Evolutionary conservation across 495 filamentous ascomycete genomes (phyloP), one percentile per base, ranked within the genome.

Genomic region (Eremomyces bilateralis): DNA sequence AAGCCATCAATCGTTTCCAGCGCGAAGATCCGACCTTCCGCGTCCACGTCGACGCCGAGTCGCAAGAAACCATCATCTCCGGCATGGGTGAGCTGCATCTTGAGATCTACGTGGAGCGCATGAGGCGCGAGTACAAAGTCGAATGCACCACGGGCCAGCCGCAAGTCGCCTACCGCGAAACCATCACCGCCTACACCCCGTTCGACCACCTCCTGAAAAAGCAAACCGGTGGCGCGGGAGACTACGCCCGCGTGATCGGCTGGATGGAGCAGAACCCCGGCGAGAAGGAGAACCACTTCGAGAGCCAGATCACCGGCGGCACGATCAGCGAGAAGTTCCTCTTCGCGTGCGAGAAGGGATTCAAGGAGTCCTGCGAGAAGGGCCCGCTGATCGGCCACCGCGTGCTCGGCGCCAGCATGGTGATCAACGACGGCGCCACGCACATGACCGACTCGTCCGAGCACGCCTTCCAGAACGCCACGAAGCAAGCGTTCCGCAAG

Each of bases 51-150:
- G 90, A 99, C 48, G 58, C 62, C 22, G 90, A 99, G 59, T 77
- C 70, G 43, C 71, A 85, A 42, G 78, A 99, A 60, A 93, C 84
- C 31, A 88, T 99, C 53, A 95, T 99, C 53, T 85, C 78, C 29
- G 90, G 90, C 33, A 99, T 99, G 90, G 90, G 90, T 41, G 90
- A 99, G 53, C 55, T 99, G 39, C 90, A 99, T 56, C 67, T 99
- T 17, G 80, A 85, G 44, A 91, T 99, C 53, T 99, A 99, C 60
- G 71, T 95, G 25, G 90, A 99, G 61, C 85, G 90, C 45, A 90
- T 99, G 71, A 78, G 80, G 35, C 77, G 90, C 51, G 90, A 99
- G 56, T 99, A 99, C 64, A 75, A 73, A 42, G 84, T 94, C 36
- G 85, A 91, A 46, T 92, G 84, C 48, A 67, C 74, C 48, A 92